A percentile compares a stretch with the other conserved stretches of the same genome.
Conservation (phyloP, 148 eudicot species). For the Camellia granthamiana region DNA sequence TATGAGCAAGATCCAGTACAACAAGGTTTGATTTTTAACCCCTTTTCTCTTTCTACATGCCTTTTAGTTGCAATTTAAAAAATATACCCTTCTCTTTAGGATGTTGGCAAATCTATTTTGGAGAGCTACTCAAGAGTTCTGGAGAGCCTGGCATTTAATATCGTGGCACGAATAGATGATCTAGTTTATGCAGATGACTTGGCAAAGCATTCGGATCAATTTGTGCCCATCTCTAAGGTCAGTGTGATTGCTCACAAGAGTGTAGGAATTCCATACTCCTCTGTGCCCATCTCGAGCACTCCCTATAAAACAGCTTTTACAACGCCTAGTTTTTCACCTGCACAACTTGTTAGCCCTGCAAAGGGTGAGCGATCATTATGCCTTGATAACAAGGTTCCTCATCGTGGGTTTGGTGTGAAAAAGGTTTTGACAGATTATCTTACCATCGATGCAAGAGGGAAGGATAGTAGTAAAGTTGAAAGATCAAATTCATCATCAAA, state of each 20-base stretch:
- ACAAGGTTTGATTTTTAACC: slow-evolving; percentile 42
- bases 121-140: slow-evolving; percentile 73
- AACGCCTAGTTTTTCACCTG: slow-evolving; percentile 47
- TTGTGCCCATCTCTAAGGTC: slow-evolving; percentile 34
- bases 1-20: slow-evolving; percentile 65
- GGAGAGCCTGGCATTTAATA: slow-evolving; percentile 63
- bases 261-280: slow-evolving; percentile 24
- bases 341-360: slow-evolving; percentile 22
- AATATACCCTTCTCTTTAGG: slow-evolving; percentile 27
- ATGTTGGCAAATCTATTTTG: slow-evolving; percentile 61
- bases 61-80: neutral
- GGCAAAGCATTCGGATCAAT: slow-evolving; percentile 45
- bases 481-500: slow-evolving; percentile 31
- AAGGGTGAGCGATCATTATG: slow-evolving; percentile 37
- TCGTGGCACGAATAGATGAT: slow-evolving; percentile 62
- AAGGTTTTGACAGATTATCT: slow-evolving; percentile 53
- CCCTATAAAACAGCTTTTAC: slow-evolving; percentile 54
- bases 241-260: slow-evolving; percentile 44
- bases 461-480: slow-evolving; percentile 19
- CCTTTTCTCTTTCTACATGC: neutral
- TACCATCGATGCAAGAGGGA: slow-evolving; percentile 34
- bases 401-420: slow-evolving; percentile 48
- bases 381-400: slow-evolving; percentile 33
- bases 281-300: slow-evolving; percentile 33
- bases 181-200: slow-evolving; percentile 53